Base-by-base conservation (phyloP, 2,329 filamentous ascomycete genomes). In the Colletotrichum camelliae region DNA sequence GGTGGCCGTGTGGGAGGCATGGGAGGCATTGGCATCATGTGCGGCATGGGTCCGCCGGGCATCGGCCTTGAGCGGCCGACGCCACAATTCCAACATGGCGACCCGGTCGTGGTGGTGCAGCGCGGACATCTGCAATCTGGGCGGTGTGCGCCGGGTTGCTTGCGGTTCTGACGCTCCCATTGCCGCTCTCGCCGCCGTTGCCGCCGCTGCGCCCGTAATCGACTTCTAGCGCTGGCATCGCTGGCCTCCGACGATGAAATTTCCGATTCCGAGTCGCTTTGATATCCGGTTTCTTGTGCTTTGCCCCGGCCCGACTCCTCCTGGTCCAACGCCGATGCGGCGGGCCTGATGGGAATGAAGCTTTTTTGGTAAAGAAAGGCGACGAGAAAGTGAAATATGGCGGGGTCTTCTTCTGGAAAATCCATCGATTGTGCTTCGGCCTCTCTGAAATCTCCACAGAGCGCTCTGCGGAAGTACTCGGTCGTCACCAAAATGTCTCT, bases 381-480 rank as follows among this genome's bases (percentile, higher is more conserved):
- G 43, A 90, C 81, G 57, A 90, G 80, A 76, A 89, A 89, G 73
- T 88, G 87, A 76, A 90, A 90, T 62, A 88, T 85, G 70, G 85
- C 85, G 4, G 88, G 87, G 77, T 89, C 85, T 75, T 90, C 88
- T 73, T 90, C 88, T 0, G 87, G 88, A 2, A 90, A 81, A 78
- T 88, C 84, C 67, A 90, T 85, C 16, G 84, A 84, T 76, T 89
- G 87, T 18, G 85, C 83, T 24, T 82, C 83, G 3, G 87, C 85
- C 78, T 90, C 89, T 67, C 79, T 83, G 77, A 89, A 90, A 31
- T 83, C 81, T 43, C 88, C 88, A 74, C 86, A 86, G 8, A 90
- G 82, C 16, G 88, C 88, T 76, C 84, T 88, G 67, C 83, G 83
- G 78, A 90, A 90, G 82, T 87, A 90, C 69, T 87, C 85, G 15